These are phyloP conservation scores for Hymenoscyphus repandus DNA, from an alignment of 2,329 filamentous ascomycete genomes.

Conservation along the genomic window DNA sequence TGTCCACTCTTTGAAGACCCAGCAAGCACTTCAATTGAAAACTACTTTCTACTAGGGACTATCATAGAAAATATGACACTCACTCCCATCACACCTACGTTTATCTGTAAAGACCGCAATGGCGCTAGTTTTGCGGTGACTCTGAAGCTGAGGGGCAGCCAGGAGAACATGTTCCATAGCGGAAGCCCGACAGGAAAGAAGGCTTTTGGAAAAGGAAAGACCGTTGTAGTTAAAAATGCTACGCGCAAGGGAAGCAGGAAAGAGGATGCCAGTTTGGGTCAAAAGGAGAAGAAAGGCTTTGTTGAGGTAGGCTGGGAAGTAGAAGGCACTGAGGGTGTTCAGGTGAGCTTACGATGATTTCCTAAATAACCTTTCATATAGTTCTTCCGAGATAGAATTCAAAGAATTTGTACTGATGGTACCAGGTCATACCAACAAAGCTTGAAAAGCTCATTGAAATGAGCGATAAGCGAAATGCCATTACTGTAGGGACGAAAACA, in stretches of 20 bases:
- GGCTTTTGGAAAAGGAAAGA: slow-evolving; percentile 22
- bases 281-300: slow-evolving; percentile 24
- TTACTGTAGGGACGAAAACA: not conserved
- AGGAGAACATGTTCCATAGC: slow-evolving; percentile 1
- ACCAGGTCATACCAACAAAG: slow-evolving; percentile 22
- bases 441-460: slow-evolving; percentile 20
- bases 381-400: not conserved
- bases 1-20: slow-evolving; percentile 12
- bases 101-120: slow-evolving; percentile 23
- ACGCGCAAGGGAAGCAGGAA: slow-evolving; percentile 20
- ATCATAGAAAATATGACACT: slow-evolving; percentile 28
- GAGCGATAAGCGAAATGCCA: slow-evolving; percentile 3
- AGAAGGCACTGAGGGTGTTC: not conserved
- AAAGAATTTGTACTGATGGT: not conserved
- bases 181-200: slow-evolving; percentile 1
- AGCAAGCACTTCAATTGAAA: not conserved
- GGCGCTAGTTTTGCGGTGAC: slow-evolving; percentile 22
- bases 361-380: not conserved
- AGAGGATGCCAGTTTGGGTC: slow-evolving; percentile 5
- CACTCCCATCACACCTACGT: slow-evolving; percentile 23
- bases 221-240: slow-evolving; percentile 15
- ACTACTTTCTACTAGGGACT: slow-evolving; percentile 22
- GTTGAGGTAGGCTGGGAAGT: slow-evolving; percentile 13
- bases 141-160: slow-evolving; percentile 10
- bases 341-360: slow-evolving; percentile 11